Base-by-base conservation (phyloP, 2,329 filamentous ascomycete species). In the Aaosphaeria pasadenensis region DNA sequence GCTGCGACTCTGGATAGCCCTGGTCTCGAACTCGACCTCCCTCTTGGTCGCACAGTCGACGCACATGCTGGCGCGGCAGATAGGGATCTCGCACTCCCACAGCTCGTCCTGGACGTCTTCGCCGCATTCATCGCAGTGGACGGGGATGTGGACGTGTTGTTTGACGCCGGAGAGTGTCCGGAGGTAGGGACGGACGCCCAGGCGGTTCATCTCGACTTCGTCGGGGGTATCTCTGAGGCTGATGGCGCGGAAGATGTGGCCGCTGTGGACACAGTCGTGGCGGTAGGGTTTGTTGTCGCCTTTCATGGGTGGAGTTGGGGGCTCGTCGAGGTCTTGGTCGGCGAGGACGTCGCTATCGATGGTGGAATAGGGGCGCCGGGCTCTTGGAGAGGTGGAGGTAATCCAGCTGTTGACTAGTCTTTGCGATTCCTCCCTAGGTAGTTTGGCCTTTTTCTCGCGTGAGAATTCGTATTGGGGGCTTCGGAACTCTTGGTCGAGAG, bases 231-330 rank as follows among this genome's bases (percentile, higher is more conserved):
- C 3, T n/a, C 33, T 36, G 33, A 9, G n/a, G n/a, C n/a, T 36
- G n/a, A 36, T 36, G 33, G 7, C 9, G 7, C 33, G 33, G n/a
- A 36, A 36, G 33, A 36, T n/a, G n/a, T 36, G n/a, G 33, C n/a
- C n/a, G 7, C n/a, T 9, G n/a, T 36, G 7, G 33, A 36, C n/a
- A 4, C 33, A 36, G 17, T 24, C 17, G 17, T 24, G 17, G n/a
- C n/a, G 33, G 33, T 36, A 36, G n/a, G 7, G 7, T 9, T 36
- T 9, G 9, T 36, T 9, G 17, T 47, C 39, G 17, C 17, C 17
- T 17, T 43, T 47, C 30, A 40, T 31, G 9, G 28, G 45, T 11
- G 45, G 45, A 24, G 39, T 13, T 4, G 45, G 45, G 24, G 45
- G 30, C 11, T 9, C 9, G 2, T 35, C 39, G 3, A 40, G 31